Evolutionary conservation across 2,329 filamentous ascomycete species (phyloP), one percentile per base, ranked within the genome.

Genomic region (Stenocarpella maydis): DNA sequence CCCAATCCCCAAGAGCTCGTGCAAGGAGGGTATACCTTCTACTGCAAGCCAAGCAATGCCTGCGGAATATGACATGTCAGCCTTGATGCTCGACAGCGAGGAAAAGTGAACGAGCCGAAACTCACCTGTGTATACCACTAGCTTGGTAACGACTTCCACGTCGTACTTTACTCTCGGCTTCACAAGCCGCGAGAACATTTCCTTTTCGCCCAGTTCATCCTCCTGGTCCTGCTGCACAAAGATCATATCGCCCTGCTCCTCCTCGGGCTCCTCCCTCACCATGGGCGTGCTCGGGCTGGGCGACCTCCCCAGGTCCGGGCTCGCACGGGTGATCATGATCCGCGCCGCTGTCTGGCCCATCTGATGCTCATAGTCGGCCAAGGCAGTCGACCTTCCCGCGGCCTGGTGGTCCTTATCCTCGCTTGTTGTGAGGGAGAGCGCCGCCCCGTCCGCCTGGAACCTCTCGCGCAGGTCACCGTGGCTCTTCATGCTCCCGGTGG

Each of bases 91-190:
- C 24, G 37, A 43, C 60, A 26, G 34, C 17, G n/a, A 45, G 26
- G 14, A 2, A 37, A 24, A 55, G 34, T 24, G 8, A 19, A 21
- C 58, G 34, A 2, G 21, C 28, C 15, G 39, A 52, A 19, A 82
- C 90, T 80, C 82, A 94, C 95, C 96, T 70, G 92, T 88, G 82
- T 99, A 99, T 28, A 99, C 94, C 75, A 99, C 92, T 71, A 99
- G 81, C 82, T 98, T 98, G 6, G 96, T 98, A 45, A 99, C 92
- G 47, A 99, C 95, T 80, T 99, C 96, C n/a, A 98, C 95, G 80
- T 99, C 96, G 77, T 98, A 99, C 74, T 95, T 87, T 70, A 98
- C 95, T 74, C 96, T 89, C 60, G 96, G 94, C 81, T 92, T 93
- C 72, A 94, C 91, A 67, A 98, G 85, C 77, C 87, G 89, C 53